These are phyloP conservation scores for Penstemon newberryi DNA, from an alignment of 257 asterid species.

Conservation along the genomic window DNA sequence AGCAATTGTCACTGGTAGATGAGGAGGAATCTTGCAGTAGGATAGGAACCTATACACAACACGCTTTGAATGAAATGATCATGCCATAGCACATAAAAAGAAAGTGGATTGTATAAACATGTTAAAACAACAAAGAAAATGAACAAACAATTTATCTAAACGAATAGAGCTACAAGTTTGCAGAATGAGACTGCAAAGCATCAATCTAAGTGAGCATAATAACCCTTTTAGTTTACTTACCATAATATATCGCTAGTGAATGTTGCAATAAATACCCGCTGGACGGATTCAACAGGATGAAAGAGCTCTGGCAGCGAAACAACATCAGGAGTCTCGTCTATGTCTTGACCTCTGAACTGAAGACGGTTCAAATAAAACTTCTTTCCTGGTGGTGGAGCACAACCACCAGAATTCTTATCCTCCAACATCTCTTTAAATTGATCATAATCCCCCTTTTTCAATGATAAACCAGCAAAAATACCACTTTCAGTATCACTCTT, in stretches of 20 bases:
- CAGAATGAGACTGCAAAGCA: conserved; percentile 16
- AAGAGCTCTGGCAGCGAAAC: conserved; percentile 81
- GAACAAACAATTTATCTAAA: conserved; percentile 12
- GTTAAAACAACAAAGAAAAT: neutral
- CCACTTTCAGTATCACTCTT: conserved; percentile 26
- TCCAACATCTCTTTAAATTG: conserved; percentile 28
- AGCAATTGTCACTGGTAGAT: conserved; percentile 78
- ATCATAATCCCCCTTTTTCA: conserved; percentile 31
- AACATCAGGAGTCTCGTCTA: conserved; percentile 37
- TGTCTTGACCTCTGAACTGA: conserved; percentile 41
- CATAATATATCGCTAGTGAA: conserved; percentile 78
- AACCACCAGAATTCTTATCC: conserved; percentile 34
- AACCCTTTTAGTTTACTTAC: conserved; percentile 41
- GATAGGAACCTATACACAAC: conserved; percentile 61
- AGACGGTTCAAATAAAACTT: conserved; percentile 73
- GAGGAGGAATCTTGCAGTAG: conserved; percentile 64
- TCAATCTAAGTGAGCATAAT: conserved; percentile 15
- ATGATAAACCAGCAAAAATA: conserved; percentile 25
- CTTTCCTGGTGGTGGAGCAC: conserved; percentile 66
- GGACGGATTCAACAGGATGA: conserved; percentile 65
- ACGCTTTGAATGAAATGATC: conserved; percentile 27
- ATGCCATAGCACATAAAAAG: conserved; percentile 8
- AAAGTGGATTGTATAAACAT: neutral
- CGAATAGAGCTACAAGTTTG: neutral
- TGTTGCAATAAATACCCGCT: conserved; percentile 73